phyloP scores from a whole-genome alignment of 225 moss, liverwort and hornwort species.

The Climacium dendroides region DNA sequence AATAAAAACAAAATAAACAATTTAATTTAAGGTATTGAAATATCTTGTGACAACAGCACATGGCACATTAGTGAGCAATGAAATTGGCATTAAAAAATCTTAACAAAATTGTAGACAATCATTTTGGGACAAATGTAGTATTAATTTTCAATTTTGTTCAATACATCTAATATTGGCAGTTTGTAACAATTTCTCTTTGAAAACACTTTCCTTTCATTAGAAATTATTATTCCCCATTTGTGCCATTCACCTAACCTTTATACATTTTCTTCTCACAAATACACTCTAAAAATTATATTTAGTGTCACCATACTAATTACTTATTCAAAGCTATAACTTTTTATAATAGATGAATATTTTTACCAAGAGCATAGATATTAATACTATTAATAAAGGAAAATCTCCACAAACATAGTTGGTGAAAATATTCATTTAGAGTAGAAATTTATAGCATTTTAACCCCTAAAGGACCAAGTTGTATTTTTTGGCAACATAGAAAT shows the following conservation, averaged over 20 bases:
- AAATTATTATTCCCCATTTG: not conserved
- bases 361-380: not conserved
- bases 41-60: too few relatives aligned
- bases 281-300: not conserved
- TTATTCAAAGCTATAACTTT: not conserved
- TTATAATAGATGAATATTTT: too few relatives aligned
- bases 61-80: too few relatives aligned
- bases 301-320: not conserved
- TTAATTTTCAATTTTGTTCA: not conserved
- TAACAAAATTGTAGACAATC: too few relatives aligned
- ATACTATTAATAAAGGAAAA: too few relatives aligned
- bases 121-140: too few relatives aligned
- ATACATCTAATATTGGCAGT: accelerated
- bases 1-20: too few relatives aligned
- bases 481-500: too few relatives aligned
- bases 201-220: not conserved
- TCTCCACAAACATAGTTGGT: too few relatives aligned
- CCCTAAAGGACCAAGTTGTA: too few relatives aligned
- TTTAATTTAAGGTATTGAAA: too few relatives aligned
- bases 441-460: not conserved
- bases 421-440: not conserved
- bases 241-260: not conserved
- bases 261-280: not conserved
- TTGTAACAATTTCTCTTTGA: not conserved
- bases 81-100: too few relatives aligned